Evolutionary conservation across 2,329 filamentous ascomycete species (phyloP), one percentile per base, ranked within the genome.

Genomic region (Aureobasidium lini): DNA sequence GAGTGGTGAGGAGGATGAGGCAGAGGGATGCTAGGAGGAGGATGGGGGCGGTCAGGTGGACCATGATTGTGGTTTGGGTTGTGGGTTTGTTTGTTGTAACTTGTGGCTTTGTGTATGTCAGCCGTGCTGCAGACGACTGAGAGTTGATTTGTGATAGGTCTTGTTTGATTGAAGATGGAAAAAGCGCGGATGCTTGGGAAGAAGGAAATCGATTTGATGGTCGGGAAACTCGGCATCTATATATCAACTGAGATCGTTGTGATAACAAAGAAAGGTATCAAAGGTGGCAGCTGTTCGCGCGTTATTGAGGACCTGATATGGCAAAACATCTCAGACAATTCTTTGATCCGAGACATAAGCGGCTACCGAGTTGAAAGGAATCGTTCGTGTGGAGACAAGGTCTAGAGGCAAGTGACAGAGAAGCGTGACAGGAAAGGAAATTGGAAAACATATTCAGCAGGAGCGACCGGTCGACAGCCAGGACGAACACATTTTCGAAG

Each of bases 121-220:
- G 29, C 34, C 50, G 50, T 43, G 15, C 50, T 54, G 50, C 50
- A 54, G 50, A 54, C 50, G 50, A 23, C 29, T 54, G 50, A 43
- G 2, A 43, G 3, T 16, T 23, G 37, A 54, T 54, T 34, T 54
- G 37, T 16, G 23, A 11, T n/a, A 2, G n/a, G 34, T 28, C 9
- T 31, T 5, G 6, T 10, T 48, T 36, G n/a, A 34, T 18, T 5
- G 7, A 16, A 2, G 6, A 16, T 11, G 23, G 28, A 11, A 42
- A 40, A 31, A 52, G 40, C 39, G 15, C 28, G 11, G 18, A 3
- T 43, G 52, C 36, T 56, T 28, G 44, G 39, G 4, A 8, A 37
- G 40, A 56, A 44, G 40, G 13, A 16, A 29, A 37, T 28, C 16
- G 29, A 23, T 23, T 28, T 16, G 37, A n/a, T 16, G 18, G 6